These are phyloP conservation scores for Calocera viscosa DNA, from an alignment of 768 basidiomycete species.

Conservation along the genomic window DNA sequence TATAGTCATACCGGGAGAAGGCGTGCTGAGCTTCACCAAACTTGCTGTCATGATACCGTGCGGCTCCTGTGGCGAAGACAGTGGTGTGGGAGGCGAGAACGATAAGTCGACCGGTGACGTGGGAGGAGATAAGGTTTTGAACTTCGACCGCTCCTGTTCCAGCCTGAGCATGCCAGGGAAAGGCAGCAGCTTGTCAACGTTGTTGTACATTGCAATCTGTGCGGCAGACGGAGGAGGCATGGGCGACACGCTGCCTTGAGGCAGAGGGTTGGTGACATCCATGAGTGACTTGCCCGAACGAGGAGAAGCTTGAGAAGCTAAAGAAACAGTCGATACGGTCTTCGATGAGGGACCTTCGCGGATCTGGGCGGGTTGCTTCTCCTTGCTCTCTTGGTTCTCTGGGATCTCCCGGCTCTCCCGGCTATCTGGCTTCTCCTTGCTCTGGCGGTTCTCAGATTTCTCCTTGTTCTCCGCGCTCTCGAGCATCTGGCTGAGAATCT, in stretches of 20 bases:
- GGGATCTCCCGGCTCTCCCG: neutral
- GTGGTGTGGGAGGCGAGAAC: conserved; percentile 9
- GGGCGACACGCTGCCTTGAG: conserved; percentile 54
- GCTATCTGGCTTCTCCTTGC: neutral
- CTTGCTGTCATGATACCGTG: neutral
- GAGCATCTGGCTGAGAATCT: neutral
- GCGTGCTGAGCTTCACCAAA: conserved; percentile 50
- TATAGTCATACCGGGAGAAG: conserved; percentile 39
- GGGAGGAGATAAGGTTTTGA: conserved; percentile 7
- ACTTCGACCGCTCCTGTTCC: conserved; percentile 24
- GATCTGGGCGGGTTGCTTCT: conserved; percentile 6
- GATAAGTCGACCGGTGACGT: neutral
- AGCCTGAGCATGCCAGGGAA: conserved; percentile 77
- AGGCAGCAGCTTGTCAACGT: conserved; percentile 64
- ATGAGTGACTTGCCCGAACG: conserved; percentile 47
- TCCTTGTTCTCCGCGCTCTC: neutral
- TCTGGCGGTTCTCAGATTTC: neutral
- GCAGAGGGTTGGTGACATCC: conserved; percentile 37
- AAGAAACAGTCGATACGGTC: conserved; percentile 32
- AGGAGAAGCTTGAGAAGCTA: conserved; percentile 51
- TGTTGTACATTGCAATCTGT: conserved; percentile 61
- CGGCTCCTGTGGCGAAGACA: conserved; percentile 8
- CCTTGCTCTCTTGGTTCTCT: neutral
- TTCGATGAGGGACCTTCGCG: neutral
- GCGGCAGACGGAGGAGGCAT: conserved; percentile 60